Evolutionary conservation across 306 rosid genomes (phyloP), one percentile per base, ranked within the genome.

Genomic region (Aeschynomene evenia): DNA sequence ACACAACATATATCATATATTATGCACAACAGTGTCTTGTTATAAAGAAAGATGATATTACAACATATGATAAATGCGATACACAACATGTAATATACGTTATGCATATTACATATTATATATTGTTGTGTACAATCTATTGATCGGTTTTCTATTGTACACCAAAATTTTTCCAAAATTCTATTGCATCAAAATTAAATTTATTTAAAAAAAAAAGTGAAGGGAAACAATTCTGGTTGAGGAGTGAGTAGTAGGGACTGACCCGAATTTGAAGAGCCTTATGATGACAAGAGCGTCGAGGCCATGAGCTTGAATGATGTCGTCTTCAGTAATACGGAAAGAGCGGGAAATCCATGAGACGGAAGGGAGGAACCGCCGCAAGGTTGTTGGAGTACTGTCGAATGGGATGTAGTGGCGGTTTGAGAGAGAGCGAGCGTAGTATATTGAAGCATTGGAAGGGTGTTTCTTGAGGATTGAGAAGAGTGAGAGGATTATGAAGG

Each of bases 231-330:
- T n/a, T n/a, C n/a, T n/a, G n/a, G n/a, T 9, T 19, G 5, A 49
- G 8, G 0, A 18, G 1, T 51, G 14, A 8, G 20, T 9, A 13
- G 49, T 16, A n/a, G n/a, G 10, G 31, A 70, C 50, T 14, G n/a
- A 90, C 98, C 97, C 88, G 60, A 90, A 78, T 70, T 94, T 94
- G 77, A 90, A 87, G 85, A 94, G 95, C 42, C 90, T 82, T 57
- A 94, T 80, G 79, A 89, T 56, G 61, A 87, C 83, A 11, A 94
- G 88, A 60, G 97, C 92, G 34, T 88, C 98, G 21, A 94, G 97
- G 63, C 96, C 98, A 49, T 77, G 68, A 24, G 77, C 50, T 11
- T 77, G 50, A 14, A 94, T 58, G 28, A 94, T 84, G 31, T 94
- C 76, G n/a, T 80, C 83, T 72, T 90, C 96, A 0, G 92, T 78